Evolutionary conservation across 2,329 filamentous ascomycete species (phyloP), one percentile per base, ranked within the genome.

Genomic region (Phyllosticta citribraziliensis): DNA sequence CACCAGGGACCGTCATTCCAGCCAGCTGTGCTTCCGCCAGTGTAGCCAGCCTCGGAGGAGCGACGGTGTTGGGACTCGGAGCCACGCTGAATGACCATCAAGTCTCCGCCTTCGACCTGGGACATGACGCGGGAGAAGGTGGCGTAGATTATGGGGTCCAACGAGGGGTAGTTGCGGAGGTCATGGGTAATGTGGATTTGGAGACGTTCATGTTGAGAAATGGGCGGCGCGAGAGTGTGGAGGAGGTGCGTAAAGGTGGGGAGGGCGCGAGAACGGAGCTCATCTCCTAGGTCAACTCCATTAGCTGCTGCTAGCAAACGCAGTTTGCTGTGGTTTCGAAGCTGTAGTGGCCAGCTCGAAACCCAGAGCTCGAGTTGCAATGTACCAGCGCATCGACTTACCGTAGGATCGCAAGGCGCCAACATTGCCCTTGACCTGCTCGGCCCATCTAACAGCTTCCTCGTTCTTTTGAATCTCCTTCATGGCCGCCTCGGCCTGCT

Each of bases 1-100:
- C 94, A 99, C 94, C 94, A 99, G 2, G 94, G 94, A 0, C 94
- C 94, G 68, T 97, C 93, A 55, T 86, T 88, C 92, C 94, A 99
- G 64, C 88, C 88, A 47, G 82, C 80, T 27, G 77, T 75, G 35
- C 55, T 58, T 14, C 60, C 60, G 25, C 81, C 74, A 51, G 76
- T 76, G 68, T 81, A 82, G 50, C 81, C 81, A 62, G 79, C 80
- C 55, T 88, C 80, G 1, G 85, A 84, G 52, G 82, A 82, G 52
- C 86, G 84, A 54, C 86, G 86, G 30, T 84, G 85, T 55, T 86
- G 84, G 56, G 87, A 89, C 75, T 97, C 94, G 64, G 91, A 88
- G 20, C 94, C 94, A 47, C 92, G 89, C 76, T 99, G 94, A 63
- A 97, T 86, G 60, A 99, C 94, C 59, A 97, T 82, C 19, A 99